Percentiles rank a stretch among this genome's conserved stretches.
Evolutionary conservation across 2,329 filamentous ascomycete species (phyloP).

Genomic region (Xylariaceae sp.): DNA sequence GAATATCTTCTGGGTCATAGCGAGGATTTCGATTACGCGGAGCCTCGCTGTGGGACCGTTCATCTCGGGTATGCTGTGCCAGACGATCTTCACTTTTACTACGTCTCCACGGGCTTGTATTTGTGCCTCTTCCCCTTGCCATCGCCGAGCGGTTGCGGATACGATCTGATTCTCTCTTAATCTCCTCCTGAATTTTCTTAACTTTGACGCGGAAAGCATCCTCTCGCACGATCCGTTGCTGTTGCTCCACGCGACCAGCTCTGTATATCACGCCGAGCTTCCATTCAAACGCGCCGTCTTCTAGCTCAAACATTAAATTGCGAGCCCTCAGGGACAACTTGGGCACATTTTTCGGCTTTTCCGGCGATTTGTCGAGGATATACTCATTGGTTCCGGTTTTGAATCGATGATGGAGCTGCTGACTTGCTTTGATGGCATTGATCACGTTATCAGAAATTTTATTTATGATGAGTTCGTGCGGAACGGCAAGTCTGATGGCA

Average conservation of each 20-base stretch:
- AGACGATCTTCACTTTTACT: conserved; percentile 55
- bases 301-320: conserved; percentile 82
- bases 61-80: conserved; percentile 26
- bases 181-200: conserved; percentile 72
- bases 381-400: conserved; percentile 84
- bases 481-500: conserved; percentile 80
- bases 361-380: conserved; percentile 77
- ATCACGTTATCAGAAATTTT: conserved; percentile 90
- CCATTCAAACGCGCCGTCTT: conserved; percentile 97
- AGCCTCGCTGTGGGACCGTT: conserved; percentile 34
- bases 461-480: conserved; percentile 85
- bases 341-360: conserved; percentile 80
- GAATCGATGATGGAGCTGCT: conserved; percentile 92
- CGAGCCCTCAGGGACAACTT: conserved; percentile 79
- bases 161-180: conserved; percentile 49
- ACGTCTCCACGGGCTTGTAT: conserved; percentile 40
- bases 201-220: conserved; percentile 85
- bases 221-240: conserved; percentile 82
- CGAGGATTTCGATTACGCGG: conserved; percentile 47
- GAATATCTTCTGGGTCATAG: conserved; percentile 76
- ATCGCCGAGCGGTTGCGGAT: conserved; percentile 53
- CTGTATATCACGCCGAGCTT: conserved; percentile 93
- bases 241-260: conserved; percentile 81
- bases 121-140: conserved; percentile 35
- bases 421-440: conserved; percentile 79